Evolutionary conservation across 108 stramenopile genomes (phyloP), one percentile per base, ranked within the genome.

Genomic region (Pseudonitzschia pungens): DNA sequence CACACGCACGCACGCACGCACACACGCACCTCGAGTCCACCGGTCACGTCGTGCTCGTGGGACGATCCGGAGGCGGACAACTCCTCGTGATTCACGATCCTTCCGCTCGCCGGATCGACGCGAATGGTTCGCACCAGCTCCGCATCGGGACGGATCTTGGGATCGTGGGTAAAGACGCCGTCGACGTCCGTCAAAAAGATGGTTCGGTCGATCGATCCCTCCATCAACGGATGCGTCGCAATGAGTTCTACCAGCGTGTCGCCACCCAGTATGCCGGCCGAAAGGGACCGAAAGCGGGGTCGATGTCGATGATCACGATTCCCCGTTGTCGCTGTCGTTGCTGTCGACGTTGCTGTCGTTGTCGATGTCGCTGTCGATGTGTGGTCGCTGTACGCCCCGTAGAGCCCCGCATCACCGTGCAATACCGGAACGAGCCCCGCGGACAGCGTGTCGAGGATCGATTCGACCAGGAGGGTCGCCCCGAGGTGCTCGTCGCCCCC

Each of bases 41-140:
- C 92, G 52, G 92, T 93, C 3, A 91, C 89, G 82, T 93, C 92
- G 65, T 93, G 92, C 7, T 75, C 83, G 70, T 93, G 89, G 68
- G 65, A 74, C 29, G 89, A 91, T 28, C 84, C 89, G 14, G 84
- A 77, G 10, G 87, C 86, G n/a, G 51, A 57, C 10, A 87, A 31
- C 29, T 78, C 73, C n/a, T n/a, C n/a, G n/a, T n/a, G n/a, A 9
- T 62, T 66, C 48, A 69, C 33, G 14, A 82, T 21, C 29, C 41
- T 26, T 28, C 79, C 85, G 36, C 63, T 79, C 0, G 57, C 51
- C 4, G 42, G 20, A 77, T 87, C 81, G 24, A 90, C 80, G 12
- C 29, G 18, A 33, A 93, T 75, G 31, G 65, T 53, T 16, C 64
- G 52, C 44, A 93, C 65, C 28, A 89, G 56, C 55, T 21, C 41